Conservation (phyloP, 768 basidiomycete species). For the Mycena olivaceomarginata region DNA sequence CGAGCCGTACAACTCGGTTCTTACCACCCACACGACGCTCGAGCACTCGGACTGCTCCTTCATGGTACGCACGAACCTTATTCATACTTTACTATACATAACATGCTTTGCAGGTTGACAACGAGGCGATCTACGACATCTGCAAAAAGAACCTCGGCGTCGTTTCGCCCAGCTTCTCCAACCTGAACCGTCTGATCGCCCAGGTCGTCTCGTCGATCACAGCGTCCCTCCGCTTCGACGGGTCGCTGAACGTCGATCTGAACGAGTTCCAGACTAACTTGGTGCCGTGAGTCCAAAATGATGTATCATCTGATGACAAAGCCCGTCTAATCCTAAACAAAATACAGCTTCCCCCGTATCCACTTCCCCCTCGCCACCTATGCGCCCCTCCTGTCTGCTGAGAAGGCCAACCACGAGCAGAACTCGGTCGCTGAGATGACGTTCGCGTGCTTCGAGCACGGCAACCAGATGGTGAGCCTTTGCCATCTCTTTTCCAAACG, state of each 20-base stretch:
- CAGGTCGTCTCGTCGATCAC: constrained; percentile 99
- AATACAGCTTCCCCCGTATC: constrained; percentile 92
- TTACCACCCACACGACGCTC: constrained; percentile 98
- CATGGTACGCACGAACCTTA: constrained; percentile 77
- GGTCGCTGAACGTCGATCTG: constrained; percentile 97
- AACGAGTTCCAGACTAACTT: constrained; percentile 99
- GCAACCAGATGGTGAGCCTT: constrained; percentile 90
- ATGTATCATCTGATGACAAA: constrained; percentile 37
- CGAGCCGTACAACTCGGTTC: constrained; percentile 98
- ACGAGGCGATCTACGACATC: constrained; percentile 99
- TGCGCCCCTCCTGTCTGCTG: constrained; percentile 95
- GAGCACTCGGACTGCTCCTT: constrained; percentile 99
- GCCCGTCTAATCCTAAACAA: constrained; percentile 2
- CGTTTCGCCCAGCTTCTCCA: constrained; percentile 90
- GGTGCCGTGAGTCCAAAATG: constrained; percentile 84
- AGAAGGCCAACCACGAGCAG: constrained; percentile 97
- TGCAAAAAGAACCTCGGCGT: constrained; percentile 97
- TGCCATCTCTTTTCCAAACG: background rate
- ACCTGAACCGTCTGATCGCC: constrained; percentile 97
- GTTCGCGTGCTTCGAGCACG: constrained; percentile 96
- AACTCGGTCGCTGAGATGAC: constrained; percentile 99
- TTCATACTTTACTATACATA: background rate
- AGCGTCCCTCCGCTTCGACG: constrained; percentile 97
- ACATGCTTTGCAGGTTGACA: constrained; percentile 83
- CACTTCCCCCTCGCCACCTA: constrained; percentile 99